Evolutionary conservation across 2,329 filamentous ascomycete genomes (phyloP).

Genomic region (Epichloe baconii): DNA sequence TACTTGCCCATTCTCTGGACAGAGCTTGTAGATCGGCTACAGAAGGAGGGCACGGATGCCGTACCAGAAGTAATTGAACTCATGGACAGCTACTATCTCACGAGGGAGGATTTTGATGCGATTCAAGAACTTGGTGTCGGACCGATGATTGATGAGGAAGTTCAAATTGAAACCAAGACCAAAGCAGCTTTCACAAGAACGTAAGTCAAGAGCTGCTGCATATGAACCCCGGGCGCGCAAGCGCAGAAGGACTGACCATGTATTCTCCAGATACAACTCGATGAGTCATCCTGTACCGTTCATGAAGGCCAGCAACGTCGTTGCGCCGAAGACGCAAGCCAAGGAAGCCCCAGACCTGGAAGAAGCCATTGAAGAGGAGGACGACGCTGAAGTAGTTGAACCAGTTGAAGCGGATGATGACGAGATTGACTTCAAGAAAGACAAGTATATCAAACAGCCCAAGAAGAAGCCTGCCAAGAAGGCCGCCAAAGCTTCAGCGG

Average conservation of each 20-base stretch:
- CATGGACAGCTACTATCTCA: slow-evolving; percentile 96
- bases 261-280: slow-evolving; percentile 58
- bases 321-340: slow-evolving; percentile 56
- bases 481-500: slow-evolving; percentile 32
- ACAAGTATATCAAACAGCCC: slow-evolving; percentile 90
- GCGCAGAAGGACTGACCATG: slow-evolving; percentile 2
- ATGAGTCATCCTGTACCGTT: slow-evolving; percentile 85
- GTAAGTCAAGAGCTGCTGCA: slow-evolving; percentile 37
- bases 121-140: slow-evolving; percentile 87
- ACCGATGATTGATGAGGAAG: slow-evolving; percentile 58
- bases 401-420: slow-evolving; percentile 53
- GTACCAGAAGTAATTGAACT: slow-evolving; percentile 77
- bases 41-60: slow-evolving; percentile 66
- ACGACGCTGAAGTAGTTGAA: slow-evolving; percentile 52
- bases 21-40: slow-evolving; percentile 59
- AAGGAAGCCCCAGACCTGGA: slow-evolving; percentile 85
- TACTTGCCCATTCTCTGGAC: slow-evolving; percentile 86
- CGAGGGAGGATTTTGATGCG: slow-evolving; percentile 85
- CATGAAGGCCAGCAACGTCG: slow-evolving; percentile 77
- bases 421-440: slow-evolving; percentile 75
- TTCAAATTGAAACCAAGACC: slow-evolving; percentile 72
- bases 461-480: slow-evolving; percentile 51
- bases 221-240: not conserved
- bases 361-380: slow-evolving; percentile 88
- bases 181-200: slow-evolving; percentile 82